A percentile compares a stretch with the other conserved stretches of the same genome.
phyloP scores from a whole-genome alignment of 805 yeast species.

The Debaryomyces castellii region DNA sequence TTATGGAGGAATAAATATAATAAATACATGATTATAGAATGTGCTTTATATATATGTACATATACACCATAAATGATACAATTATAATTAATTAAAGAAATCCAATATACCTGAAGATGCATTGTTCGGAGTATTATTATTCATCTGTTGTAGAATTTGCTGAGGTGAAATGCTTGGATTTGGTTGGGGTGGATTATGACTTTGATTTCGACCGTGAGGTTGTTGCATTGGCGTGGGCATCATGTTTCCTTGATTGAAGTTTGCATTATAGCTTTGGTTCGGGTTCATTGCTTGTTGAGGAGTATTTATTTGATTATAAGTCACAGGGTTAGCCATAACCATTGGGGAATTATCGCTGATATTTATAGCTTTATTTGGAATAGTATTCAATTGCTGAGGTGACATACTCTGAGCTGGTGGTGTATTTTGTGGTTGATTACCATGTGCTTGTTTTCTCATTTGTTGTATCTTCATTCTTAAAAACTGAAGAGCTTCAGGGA shows the following conservation, averaged over 20 bases:
- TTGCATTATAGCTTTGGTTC: conserved; percentile 5
- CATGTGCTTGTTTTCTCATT: conserved; percentile 31
- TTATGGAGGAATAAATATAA: conserved; percentile 14
- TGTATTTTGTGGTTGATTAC: conserved; percentile 6
- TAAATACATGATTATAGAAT: not conserved
- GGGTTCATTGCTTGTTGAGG: not conserved
- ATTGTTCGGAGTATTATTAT: conserved; percentile 6
- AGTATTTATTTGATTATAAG: not conserved
- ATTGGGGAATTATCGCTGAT: not conserved
- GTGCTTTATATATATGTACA: not conserved
- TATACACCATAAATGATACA: too few relatives aligned
- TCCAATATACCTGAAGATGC: conserved; percentile 22
- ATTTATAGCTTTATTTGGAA: not conserved
- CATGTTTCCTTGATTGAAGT: conserved; percentile 2
- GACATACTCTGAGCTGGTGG: not conserved
- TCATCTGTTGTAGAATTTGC: conserved; percentile 35
- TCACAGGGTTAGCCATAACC: not conserved
- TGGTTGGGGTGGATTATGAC: conserved; percentile 7
- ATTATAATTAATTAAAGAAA: conserved; percentile 21
- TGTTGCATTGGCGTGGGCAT: conserved; percentile 5
- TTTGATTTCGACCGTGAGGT: conserved; percentile 7
- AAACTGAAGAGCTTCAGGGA: conserved; percentile 53
- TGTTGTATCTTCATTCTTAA: conserved; percentile 40
- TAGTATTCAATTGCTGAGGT: not conserved
- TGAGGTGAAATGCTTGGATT: conserved; percentile 36